Percentiles rank a stretch among this genome's conserved stretches.
These are phyloP conservation scores for Salvia splendens DNA, from an alignment of 257 asterid species.

Conservation along the genomic window DNA sequence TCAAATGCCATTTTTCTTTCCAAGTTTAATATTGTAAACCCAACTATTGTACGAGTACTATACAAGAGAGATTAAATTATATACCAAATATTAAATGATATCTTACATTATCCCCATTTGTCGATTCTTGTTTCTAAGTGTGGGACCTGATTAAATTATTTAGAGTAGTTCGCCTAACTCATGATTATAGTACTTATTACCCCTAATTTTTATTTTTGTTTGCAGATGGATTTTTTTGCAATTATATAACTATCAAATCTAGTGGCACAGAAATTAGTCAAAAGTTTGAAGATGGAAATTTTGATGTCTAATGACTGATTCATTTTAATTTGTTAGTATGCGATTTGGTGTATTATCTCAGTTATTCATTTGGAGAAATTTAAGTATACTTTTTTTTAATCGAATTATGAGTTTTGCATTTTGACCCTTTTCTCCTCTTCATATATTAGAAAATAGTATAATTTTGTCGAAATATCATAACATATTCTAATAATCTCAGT, in stretches of 20 bases:
- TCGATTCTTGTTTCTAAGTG: constrained; percentile 10
- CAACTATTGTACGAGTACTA: constrained; percentile 20
- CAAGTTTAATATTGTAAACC: constrained; percentile 6
- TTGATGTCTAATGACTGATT: neutral
- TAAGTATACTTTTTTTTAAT: no score
- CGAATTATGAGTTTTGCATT: no score
- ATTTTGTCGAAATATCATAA: neutral
- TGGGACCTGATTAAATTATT: constrained; percentile 10
- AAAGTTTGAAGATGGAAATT: neutral
- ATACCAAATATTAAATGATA: constrained; percentile 32
- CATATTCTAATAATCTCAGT: neutral
- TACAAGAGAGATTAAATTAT: constrained; percentile 9
- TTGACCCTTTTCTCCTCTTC: no score
- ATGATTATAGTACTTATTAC: neutral
- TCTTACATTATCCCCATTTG: constrained; percentile 15
- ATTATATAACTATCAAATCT: neutral
- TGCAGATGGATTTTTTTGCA: neutral
- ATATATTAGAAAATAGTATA: neutral
- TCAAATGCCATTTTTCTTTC: neutral
- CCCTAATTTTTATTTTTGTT: neutral
- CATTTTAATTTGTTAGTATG: neutral
- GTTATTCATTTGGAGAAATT: no score
- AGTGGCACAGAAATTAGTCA: neutral
- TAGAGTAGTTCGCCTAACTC: constrained; percentile 14
- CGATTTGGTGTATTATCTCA: no score